Conservation (phyloP, 2,329 filamentous ascomycete genomes). For the Didymellaceae sp. region DNA sequence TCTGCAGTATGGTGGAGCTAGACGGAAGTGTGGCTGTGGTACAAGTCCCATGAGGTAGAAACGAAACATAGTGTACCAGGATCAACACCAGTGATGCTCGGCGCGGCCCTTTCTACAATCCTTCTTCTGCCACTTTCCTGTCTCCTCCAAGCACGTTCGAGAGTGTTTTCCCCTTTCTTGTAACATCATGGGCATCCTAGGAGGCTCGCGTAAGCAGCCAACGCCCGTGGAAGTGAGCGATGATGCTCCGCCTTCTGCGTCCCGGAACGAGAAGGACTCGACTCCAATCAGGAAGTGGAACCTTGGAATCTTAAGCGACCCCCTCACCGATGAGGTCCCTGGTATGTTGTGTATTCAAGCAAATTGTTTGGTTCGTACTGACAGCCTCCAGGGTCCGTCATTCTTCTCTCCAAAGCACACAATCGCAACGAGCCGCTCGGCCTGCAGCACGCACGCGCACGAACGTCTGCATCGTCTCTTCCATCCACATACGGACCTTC, state of each 20-base stretch:
- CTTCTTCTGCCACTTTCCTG: not conserved
- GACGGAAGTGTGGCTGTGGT: slow-evolving; percentile 2
- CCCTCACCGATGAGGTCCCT: slow-evolving; percentile 82
- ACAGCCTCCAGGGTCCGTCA: slow-evolving; percentile 59
- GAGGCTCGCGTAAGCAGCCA: slow-evolving; percentile 26
- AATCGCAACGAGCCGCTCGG: slow-evolving; percentile 69
- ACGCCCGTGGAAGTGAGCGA: slow-evolving; percentile 5
- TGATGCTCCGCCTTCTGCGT: not conserved
- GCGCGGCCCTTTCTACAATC: slow-evolving; percentile 1
- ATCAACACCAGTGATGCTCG: slow-evolving; percentile 2
- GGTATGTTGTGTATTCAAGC: slow-evolving; percentile 59
- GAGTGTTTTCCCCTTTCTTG: not conserved
- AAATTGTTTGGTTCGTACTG: not conserved
- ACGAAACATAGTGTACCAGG: slow-evolving; percentile 15
- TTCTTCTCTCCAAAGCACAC: slow-evolving; percentile 62
- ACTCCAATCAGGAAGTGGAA: slow-evolving; percentile 51
- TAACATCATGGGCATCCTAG: slow-evolving; percentile 27
- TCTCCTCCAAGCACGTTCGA: not conserved
- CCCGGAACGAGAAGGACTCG: slow-evolving; percentile 17
- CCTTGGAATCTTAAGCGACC: slow-evolving; percentile 84
- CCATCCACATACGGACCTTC: slow-evolving; percentile 36
- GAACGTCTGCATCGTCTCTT: slow-evolving; percentile 63
- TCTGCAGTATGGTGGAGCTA: slow-evolving; percentile 22
- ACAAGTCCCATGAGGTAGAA: slow-evolving; percentile 10
- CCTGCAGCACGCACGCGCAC: slow-evolving; percentile 66